Evolutionary conservation across 2,329 filamentous ascomycete species (phyloP).

Genomic region (Monascus ruber): DNA sequence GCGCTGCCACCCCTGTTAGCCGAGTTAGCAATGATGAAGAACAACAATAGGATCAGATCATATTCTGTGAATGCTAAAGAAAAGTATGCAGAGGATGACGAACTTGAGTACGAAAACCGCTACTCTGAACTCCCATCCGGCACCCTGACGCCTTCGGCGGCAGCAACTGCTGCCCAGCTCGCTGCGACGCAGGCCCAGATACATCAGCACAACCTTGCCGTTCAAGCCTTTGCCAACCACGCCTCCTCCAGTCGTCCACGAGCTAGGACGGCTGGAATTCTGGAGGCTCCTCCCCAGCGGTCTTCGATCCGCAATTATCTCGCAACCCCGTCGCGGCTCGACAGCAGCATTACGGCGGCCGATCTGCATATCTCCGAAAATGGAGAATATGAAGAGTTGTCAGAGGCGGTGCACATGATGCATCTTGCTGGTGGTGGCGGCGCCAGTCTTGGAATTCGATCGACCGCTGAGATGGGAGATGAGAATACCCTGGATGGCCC

Average conservation of each 20-base stretch:
- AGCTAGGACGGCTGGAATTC: constrained; percentile 79
- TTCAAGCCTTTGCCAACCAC: constrained; percentile 82
- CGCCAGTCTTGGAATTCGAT: constrained; percentile 51
- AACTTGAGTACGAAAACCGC: constrained; percentile 57
- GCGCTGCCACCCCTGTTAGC: constrained; percentile 55
- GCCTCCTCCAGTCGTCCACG: constrained; percentile 72
- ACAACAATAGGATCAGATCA: constrained; percentile 82
- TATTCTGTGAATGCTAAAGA: constrained; percentile 99
- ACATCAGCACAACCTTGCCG: constrained; percentile 82
- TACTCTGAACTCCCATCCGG: constrained; percentile 49
- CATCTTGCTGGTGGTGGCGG: constrained; percentile 40
- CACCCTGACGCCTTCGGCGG: constrained; percentile 47
- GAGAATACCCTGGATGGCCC: constrained; percentile 77
- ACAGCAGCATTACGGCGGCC: constrained; percentile 62
- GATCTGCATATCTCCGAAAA: constrained; percentile 66
- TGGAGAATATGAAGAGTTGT: constrained; percentile 66
- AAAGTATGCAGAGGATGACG: constrained; percentile 84
- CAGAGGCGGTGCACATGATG: constrained; percentile 73
- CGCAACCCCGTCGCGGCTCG: constrained; percentile 62
- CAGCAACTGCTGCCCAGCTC: constrained; percentile 46
- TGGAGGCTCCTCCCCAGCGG: constrained; percentile 62
- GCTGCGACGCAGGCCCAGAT: constrained; percentile 57
- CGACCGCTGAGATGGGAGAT: constrained; percentile 55
- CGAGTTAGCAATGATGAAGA: constrained; percentile 63
- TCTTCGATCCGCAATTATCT: constrained; percentile 61